A percentile compares a stretch with the other conserved stretches of the same genome.
Evolutionary conservation across 108 stramenopile species (phyloP).

Genomic region (Aurantiochytrium sp.): DNA sequence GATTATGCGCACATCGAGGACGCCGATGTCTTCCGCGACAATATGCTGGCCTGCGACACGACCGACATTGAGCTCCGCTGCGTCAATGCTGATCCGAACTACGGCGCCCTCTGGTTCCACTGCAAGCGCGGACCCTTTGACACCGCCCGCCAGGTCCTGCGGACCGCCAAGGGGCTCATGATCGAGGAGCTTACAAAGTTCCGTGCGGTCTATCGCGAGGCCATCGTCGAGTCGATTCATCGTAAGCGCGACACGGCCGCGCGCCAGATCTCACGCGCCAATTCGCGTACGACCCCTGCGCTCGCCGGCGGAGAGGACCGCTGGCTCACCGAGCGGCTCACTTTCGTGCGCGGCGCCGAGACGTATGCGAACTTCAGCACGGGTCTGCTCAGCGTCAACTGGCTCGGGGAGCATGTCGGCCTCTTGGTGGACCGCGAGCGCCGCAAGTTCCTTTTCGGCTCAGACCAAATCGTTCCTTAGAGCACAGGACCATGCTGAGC

Average conservation of each 20-base stretch:
- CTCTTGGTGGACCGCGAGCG: not conserved
- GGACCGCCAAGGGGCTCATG: slow-evolving; percentile 44
- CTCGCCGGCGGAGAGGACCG: not conserved
- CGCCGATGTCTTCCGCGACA: slow-evolving; percentile 6
- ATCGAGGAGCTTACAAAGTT: slow-evolving; percentile 43
- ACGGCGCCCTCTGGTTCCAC: slow-evolving; percentile 87
- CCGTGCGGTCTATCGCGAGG: slow-evolving; percentile 34
- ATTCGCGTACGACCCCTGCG: not conserved
- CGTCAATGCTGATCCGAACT: slow-evolving; percentile 93
- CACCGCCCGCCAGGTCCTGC: slow-evolving; percentile 57
- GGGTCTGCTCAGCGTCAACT: not conserved
- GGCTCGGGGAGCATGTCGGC: slow-evolving; percentile 8
- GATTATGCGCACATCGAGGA: not conserved
- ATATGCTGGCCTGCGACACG: slow-evolving; percentile 51
- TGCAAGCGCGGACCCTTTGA: slow-evolving; percentile 75
- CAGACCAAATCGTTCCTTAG: slow-evolving; percentile 15
- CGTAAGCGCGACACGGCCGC: not conserved
- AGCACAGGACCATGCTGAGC: no score
- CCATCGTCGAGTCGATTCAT: not conserved
- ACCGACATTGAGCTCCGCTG: slow-evolving; percentile 71
- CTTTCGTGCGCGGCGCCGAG: not conserved
- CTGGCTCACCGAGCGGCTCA: not conserved
- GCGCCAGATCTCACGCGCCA: not conserved
- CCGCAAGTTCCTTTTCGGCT: slow-evolving; percentile 15
- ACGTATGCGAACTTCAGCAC: not conserved